A percentile compares a stretch with the other conserved stretches of the same genome.
phyloP scores from a whole-genome alignment of 371 early-diverging fungal species.

The Mucor piriformis region DNA sequence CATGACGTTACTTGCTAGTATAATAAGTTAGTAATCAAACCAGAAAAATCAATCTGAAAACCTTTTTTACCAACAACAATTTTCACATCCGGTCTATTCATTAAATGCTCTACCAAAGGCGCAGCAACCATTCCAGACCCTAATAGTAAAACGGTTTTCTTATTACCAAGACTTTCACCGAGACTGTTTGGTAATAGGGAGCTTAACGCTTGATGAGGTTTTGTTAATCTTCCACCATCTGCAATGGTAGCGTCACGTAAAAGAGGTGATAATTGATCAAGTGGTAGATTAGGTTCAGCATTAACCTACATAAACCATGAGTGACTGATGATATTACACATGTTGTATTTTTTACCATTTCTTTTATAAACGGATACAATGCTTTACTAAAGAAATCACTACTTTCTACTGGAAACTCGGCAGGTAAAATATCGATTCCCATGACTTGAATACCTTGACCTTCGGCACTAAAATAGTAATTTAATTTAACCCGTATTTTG shows the following conservation, averaged over 20 bases:
- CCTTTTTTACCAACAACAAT: conserved; percentile 72
- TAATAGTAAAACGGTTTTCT: conserved; percentile 74
- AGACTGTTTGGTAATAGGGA: conserved; percentile 24
- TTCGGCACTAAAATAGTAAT: conserved; percentile 55
- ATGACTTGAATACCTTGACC: conserved; percentile 89
- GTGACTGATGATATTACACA: background rate
- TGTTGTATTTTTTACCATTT: conserved; percentile 65
- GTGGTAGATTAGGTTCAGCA: conserved; percentile 8
- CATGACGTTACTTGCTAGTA: conserved; percentile 75
- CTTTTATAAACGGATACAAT: conserved; percentile 80
- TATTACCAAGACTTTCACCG: conserved; percentile 7
- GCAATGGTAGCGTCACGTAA: conserved; percentile 82
- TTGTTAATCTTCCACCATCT: conserved; percentile 64
- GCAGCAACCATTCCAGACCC: conserved; percentile 95
- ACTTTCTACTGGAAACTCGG: conserved; percentile 94
- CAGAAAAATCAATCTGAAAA: background rate
- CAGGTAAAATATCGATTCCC: conserved; percentile 96
- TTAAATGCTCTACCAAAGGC: conserved; percentile 86
- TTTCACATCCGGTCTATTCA: conserved; percentile 62
- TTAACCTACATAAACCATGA: conserved; percentile 4
- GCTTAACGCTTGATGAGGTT: conserved; percentile 56
- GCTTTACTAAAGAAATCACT: conserved; percentile 89
- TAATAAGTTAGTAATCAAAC: background rate
- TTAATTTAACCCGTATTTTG: background rate
- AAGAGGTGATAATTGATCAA: conserved; percentile 22